Conservation (phyloP, 2,329 filamentous ascomycete genomes). For the Aspergillus chevalieri region DNA sequence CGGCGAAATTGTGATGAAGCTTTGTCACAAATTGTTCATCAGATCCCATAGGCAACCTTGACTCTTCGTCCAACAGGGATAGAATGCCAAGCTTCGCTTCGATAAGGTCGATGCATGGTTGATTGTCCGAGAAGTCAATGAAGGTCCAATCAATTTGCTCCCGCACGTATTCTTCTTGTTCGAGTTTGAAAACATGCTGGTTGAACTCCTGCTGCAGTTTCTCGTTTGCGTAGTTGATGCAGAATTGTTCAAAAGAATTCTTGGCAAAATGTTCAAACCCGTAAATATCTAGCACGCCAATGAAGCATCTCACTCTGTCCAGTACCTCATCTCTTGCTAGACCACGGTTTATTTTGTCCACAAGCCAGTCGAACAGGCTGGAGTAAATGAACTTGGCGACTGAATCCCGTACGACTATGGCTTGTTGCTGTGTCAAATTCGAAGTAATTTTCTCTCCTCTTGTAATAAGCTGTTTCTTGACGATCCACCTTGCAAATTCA, state of each 20-base stretch:
- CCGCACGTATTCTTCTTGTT: conserved; percentile 93
- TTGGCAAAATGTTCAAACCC: conserved; percentile 99
- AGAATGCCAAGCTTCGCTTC: conserved; percentile 94
- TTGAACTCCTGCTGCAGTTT: conserved; percentile 99
- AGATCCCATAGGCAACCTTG: conserved; percentile 89
- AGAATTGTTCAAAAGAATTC: conserved; percentile 99
- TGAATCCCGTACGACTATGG: conserved; percentile 88
- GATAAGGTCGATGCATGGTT: conserved; percentile 97
- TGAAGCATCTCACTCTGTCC: conserved; percentile 77
- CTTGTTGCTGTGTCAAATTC: conserved; percentile 88
- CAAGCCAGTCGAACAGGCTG: conserved; percentile 96
- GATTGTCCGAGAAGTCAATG: conserved; percentile 98
- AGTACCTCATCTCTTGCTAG: conserved; percentile 85
- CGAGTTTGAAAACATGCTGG: conserved; percentile 96
- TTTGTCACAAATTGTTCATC: conserved; percentile 97
- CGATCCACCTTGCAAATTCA: conserved; percentile 94
- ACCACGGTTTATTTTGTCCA: conserved; percentile 91
- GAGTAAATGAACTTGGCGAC: conserved; percentile 99
- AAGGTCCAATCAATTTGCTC: conserved; percentile 99
- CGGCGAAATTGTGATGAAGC: conserved; percentile 85
- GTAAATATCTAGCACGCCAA: conserved; percentile 98
- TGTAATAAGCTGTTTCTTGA: conserved; percentile 97
- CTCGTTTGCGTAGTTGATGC: conserved; percentile 99
- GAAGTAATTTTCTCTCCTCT: conserved; percentile 96
- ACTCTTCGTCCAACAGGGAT: conserved; percentile 91